Conservation (phyloP, 441 rosid species). For the Viola pubescens region DNA sequence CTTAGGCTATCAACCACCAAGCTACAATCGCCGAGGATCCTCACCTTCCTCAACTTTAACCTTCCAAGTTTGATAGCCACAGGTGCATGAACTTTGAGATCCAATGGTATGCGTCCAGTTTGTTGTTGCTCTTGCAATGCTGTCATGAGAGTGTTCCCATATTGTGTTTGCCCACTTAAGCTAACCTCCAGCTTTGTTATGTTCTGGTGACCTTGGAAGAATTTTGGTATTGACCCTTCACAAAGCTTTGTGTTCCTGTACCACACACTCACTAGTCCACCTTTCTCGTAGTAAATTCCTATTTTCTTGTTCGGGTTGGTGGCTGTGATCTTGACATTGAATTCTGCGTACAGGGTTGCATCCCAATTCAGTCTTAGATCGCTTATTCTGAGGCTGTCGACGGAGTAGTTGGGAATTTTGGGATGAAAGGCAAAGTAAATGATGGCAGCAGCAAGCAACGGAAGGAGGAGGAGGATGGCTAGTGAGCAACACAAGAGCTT, state of each 20-base stretch:
- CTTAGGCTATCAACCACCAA: slow-evolving; percentile 50
- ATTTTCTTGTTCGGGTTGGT: slow-evolving; percentile 71
- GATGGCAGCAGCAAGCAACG: slow-evolving; percentile 38
- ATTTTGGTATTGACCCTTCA: slow-evolving; percentile 66
- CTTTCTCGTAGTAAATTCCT: slow-evolving; percentile 74
- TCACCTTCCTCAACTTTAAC: slow-evolving; percentile 60
- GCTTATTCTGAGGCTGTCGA: slow-evolving; percentile 48
- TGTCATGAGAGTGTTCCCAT: slow-evolving; percentile 38
- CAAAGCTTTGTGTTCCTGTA: slow-evolving; percentile 43
- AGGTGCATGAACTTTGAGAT: slow-evolving; percentile 59
- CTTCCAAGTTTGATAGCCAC: slow-evolving; percentile 72
- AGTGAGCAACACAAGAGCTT: slow-evolving; percentile 73
- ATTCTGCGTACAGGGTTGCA: slow-evolving; percentile 40
- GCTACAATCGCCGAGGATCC: slow-evolving; percentile 49
- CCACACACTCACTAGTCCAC: slow-evolving; percentile 52
- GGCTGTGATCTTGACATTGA: slow-evolving; percentile 64
- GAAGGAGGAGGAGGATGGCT: slow-evolving; percentile 37
- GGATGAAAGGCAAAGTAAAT: slow-evolving; percentile 71
- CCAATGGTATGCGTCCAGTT: slow-evolving; percentile 62
- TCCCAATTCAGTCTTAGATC: slow-evolving; percentile 38
- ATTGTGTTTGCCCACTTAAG: slow-evolving; percentile 46
- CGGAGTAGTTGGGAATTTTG: slow-evolving; percentile 63
- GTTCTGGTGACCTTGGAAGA: slow-evolving; percentile 79
- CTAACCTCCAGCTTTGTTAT: slow-evolving; percentile 50
- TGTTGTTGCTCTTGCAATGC: slow-evolving; percentile 41